phyloP scores from a whole-genome alignment of 2,329 filamentous ascomycete genomes.

The Triangularia verruculosa region DNA sequence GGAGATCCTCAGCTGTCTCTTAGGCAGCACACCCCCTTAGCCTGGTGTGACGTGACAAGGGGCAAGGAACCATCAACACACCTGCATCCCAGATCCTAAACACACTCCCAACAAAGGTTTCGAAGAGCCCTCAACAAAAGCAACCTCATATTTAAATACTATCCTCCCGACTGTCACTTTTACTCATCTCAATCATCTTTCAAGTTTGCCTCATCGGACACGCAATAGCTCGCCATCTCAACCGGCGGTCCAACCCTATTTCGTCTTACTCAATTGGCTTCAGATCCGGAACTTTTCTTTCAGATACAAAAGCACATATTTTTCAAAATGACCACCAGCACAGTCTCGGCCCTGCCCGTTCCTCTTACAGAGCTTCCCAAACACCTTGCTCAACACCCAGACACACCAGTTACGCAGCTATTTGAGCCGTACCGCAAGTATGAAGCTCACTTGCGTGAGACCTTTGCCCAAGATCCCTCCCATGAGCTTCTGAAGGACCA shows the following conservation, averaged over 20 bases:
- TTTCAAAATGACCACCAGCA: slow-evolving; percentile 36
- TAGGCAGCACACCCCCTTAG: slow-evolving; percentile 25
- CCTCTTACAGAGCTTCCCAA: slow-evolving; percentile 44
- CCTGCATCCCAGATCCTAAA: neutral
- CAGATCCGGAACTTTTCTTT: neutral
- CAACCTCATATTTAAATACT: neutral
- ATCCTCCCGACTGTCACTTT: neutral
- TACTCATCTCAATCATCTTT: neutral
- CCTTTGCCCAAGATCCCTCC: slow-evolving; percentile 66
- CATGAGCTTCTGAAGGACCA: slow-evolving; percentile 56
- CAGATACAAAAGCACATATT: neutral
- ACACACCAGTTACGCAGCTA: slow-evolving; percentile 54
- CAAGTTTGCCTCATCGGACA: neutral
- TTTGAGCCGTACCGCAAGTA: slow-evolving; percentile 65
- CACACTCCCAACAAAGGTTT: neutral
- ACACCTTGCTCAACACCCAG: slow-evolving; percentile 54
- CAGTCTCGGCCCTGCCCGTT: slow-evolving; percentile 46
- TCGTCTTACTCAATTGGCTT: neutral
- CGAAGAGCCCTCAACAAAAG: neutral
- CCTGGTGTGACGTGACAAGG: neutral
- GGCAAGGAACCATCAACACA: neutral
- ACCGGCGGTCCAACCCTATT: neutral
- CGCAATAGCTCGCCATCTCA: neutral
- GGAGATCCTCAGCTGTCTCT: slow-evolving; percentile 1
- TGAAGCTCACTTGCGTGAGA: slow-evolving; percentile 62